Conservation (phyloP, 257 asterid genomes). For the Solanum megistacrolobum region DNA sequence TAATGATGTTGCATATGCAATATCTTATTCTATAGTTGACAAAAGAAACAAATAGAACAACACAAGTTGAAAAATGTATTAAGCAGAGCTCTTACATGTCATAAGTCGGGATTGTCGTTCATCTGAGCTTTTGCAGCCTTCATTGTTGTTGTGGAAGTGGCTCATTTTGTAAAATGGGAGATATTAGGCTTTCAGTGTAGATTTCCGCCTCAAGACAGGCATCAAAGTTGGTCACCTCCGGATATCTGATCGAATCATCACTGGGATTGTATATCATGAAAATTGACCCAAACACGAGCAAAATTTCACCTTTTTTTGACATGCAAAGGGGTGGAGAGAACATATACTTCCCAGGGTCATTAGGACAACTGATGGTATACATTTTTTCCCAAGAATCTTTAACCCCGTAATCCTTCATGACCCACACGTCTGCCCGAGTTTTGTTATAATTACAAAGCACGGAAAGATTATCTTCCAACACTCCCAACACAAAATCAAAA, state of each 20-base stretch:
- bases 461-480: slow-evolving; percentile 20
- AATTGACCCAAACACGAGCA: slow-evolving; percentile 21
- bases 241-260: slow-evolving; percentile 20
- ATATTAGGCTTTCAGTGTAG: slow-evolving; percentile 39
- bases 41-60: neutral
- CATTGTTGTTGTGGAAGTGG: neutral
- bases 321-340: slow-evolving; percentile 18
- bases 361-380: slow-evolving; percentile 19
- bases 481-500: slow-evolving; percentile 21
- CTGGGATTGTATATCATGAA: slow-evolving; percentile 27
- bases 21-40: neutral
- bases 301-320: slow-evolving; percentile 23
- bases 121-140: neutral
- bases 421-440: slow-evolving; percentile 39
- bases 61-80: neutral
- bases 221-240: slow-evolving; percentile 3
- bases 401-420: slow-evolving; percentile 29
- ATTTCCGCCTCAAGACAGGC: slow-evolving; percentile 5
- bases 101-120: neutral
- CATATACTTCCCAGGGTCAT: slow-evolving; percentile 10
- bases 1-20: neutral
- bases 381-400: slow-evolving; percentile 39
- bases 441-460: slow-evolving; percentile 24
- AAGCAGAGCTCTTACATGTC: neutral
- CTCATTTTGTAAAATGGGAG: neutral